Evolutionary conservation across 2,329 filamentous ascomycete genomes (phyloP).

Genomic region (Cryphonectria nitschkei): DNA sequence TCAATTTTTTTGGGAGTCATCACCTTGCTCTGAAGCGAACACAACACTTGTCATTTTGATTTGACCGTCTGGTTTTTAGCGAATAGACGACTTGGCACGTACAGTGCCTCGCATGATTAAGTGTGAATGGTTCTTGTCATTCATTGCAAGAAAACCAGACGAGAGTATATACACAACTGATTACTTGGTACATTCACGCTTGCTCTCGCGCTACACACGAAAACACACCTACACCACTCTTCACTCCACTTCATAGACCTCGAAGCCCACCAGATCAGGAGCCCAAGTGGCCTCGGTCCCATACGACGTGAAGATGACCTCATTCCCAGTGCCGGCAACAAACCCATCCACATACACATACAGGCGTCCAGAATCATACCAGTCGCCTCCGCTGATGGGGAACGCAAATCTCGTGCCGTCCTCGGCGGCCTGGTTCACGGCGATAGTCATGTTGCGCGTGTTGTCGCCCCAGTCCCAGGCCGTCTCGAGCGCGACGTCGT

Average conservation of each 20-base stretch:
- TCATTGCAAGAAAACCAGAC: background rate
- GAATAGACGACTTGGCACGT: too few relatives aligned
- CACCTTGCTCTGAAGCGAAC: background rate
- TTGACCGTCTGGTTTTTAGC: too few relatives aligned
- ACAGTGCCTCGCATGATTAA: too few relatives aligned
- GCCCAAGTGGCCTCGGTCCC: slow-evolving; percentile 35
- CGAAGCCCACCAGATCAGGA: slow-evolving; percentile 49
- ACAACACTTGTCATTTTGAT: too few relatives aligned
- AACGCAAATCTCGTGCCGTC: slow-evolving; percentile 50
- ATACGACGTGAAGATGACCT: slow-evolving; percentile 40
- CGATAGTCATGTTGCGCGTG: slow-evolving; percentile 53
- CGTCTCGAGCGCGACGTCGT: slow-evolving; percentile 49
- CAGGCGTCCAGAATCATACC: slow-evolving; percentile 53
- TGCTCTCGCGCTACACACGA: too few relatives aligned
- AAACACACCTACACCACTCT: background rate
- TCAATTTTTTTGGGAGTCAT: background rate
- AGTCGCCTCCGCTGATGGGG: slow-evolving; percentile 53
- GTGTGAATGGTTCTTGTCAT: background rate
- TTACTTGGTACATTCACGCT: background rate
- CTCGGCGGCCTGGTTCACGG: slow-evolving; percentile 46
- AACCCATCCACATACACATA: slow-evolving; percentile 51
- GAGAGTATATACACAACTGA: background rate
- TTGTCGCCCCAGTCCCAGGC: slow-evolving; percentile 51
- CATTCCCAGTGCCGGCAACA: slow-evolving; percentile 43
- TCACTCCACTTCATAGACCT: slow-evolving; percentile 36